Evolutionary conservation across 139 green algal species (phyloP).

Genomic region (Tetradesmus obliquus): DNA sequence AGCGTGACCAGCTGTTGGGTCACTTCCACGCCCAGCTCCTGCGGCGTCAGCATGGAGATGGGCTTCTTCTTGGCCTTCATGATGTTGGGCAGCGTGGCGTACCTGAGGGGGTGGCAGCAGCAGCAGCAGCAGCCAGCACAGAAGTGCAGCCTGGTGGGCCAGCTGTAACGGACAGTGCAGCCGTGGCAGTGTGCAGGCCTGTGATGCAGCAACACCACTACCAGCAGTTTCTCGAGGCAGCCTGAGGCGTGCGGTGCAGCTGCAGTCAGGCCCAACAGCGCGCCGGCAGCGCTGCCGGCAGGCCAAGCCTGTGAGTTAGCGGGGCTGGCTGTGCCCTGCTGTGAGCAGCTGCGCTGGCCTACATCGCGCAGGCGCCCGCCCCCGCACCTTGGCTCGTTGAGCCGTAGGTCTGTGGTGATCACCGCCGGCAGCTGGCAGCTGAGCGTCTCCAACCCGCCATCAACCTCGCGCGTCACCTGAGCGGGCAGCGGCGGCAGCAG

Average conservation of each 20-base stretch:
- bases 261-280: no score
- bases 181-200: not conserved
- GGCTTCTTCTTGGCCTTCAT: slow-evolving; percentile 96
- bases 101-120: slow-evolving; percentile 57
- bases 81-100: slow-evolving; percentile 92
- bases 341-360: no score
- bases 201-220: no score
- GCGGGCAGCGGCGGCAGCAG: not conserved
- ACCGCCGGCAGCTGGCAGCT: slow-evolving; percentile 85
- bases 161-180: not conserved
- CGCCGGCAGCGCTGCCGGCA: no score
- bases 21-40: slow-evolving; percentile 56
- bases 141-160: not conserved
- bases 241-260: no score
- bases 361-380: no score
- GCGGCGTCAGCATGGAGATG: slow-evolving; percentile 69
- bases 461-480: slow-evolving; percentile 84
- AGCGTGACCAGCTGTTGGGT: slow-evolving; percentile 32
- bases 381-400: slow-evolving; percentile 89
- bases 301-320: no score
- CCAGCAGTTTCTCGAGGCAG: no score
- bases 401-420: slow-evolving; percentile 90
- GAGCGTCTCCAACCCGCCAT: slow-evolving; percentile 86
- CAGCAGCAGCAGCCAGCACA: not conserved
- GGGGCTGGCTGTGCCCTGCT: no score